A percentile compares a stretch with the other conserved stretches of the same genome.
Evolutionary conservation across 1,284 basidiomycete genomes (phyloP).

Genomic region (Boletus smithii): DNA sequence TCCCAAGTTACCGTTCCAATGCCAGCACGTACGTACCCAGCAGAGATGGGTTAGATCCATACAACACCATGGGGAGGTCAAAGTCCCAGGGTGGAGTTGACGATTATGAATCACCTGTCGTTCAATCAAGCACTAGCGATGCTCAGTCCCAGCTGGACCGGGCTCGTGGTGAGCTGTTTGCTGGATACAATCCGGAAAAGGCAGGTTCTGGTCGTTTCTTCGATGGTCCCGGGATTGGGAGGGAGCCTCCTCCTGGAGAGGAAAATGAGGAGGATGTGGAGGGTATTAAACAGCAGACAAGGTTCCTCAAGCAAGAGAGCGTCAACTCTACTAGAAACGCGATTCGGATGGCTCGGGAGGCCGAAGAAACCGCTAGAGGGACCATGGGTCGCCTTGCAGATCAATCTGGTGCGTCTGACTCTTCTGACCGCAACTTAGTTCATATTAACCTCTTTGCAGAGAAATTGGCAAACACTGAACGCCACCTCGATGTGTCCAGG

Average conservation of each 20-base stretch:
- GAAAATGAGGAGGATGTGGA: slow-evolving; percentile 96
- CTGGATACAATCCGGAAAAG: slow-evolving; percentile 65
- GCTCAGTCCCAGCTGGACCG: slow-evolving; percentile 53
- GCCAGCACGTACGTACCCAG: slow-evolving; percentile 62
- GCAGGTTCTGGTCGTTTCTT: slow-evolving; percentile 61
- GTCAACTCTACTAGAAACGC: slow-evolving; percentile 91
- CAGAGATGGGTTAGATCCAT: slow-evolving; percentile 57
- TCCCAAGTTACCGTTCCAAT: slow-evolving; percentile 49
- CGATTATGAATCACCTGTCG: slow-evolving; percentile 22
- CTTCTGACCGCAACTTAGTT: neutral
- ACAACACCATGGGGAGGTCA: slow-evolving; percentile 33
- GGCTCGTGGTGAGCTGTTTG: slow-evolving; percentile 73
- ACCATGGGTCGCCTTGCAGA: slow-evolving; percentile 88
- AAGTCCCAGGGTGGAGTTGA: slow-evolving; percentile 24
- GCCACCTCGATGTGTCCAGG: slow-evolving; percentile 92
- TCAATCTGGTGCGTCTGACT: slow-evolving; percentile 78
- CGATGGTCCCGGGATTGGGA: slow-evolving; percentile 50
- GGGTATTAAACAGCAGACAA: slow-evolving; percentile 92
- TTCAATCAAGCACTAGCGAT: slow-evolving; percentile 49
- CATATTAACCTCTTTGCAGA: slow-evolving; percentile 41
- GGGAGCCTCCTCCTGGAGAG: slow-evolving; percentile 57
- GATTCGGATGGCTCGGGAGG: slow-evolving; percentile 87
- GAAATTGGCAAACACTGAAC: slow-evolving; percentile 92
- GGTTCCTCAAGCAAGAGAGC: slow-evolving; percentile 90
- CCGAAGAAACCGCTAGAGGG: slow-evolving; percentile 91